A percentile compares a stretch with the other conserved stretches of the same genome.
Conservation (phyloP, 805 yeast species). For the Wickerhamomyces kurtzmanii region DNA sequence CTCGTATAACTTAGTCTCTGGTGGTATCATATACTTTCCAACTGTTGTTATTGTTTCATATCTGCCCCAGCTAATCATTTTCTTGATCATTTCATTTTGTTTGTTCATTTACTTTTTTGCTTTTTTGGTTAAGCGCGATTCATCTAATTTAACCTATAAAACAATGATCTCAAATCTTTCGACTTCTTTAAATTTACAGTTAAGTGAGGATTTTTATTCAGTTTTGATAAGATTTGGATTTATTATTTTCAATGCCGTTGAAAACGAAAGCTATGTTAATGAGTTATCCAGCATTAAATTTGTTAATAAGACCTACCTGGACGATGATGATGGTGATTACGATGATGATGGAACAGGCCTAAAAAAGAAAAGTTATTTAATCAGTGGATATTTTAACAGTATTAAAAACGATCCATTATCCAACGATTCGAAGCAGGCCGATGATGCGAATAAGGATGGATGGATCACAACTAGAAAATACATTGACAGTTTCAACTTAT, state of each 20-base stretch:
- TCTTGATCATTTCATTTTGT: slow-evolving; percentile 41
- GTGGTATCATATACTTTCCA: slow-evolving; percentile 40
- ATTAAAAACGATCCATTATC: slow-evolving; percentile 15
- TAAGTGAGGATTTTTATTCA: slow-evolving; percentile 59
- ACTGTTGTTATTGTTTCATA: slow-evolving; percentile 46
- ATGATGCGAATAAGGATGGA: no score
- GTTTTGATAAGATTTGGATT: slow-evolving; percentile 50
- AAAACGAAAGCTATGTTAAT: slow-evolving; percentile 53
- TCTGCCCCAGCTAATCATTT: slow-evolving; percentile 54
- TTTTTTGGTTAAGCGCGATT: slow-evolving; percentile 37
- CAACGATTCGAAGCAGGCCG: no score
- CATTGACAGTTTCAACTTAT: no score
- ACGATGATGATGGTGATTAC: no score
- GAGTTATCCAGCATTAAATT: slow-evolving; percentile 40
- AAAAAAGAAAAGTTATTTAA: no score
- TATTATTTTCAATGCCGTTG: slow-evolving; percentile 57
- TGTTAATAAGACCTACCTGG: slow-evolving; percentile 51
- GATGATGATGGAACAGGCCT: no score
- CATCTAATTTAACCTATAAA: slow-evolving; percentile 19
- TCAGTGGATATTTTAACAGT: slow-evolving; percentile 13
- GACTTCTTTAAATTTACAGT: slow-evolving; percentile 25
- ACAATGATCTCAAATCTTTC: slow-evolving; percentile 25
- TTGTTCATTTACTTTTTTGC: slow-evolving; percentile 46
- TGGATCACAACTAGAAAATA: no score
- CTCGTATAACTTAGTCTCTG: slow-evolving; percentile 26